Evolutionary conservation across 495 filamentous ascomycete species (phyloP), one percentile per base, ranked within the genome.

Genomic region (Parathielavia appendiculata): DNA sequence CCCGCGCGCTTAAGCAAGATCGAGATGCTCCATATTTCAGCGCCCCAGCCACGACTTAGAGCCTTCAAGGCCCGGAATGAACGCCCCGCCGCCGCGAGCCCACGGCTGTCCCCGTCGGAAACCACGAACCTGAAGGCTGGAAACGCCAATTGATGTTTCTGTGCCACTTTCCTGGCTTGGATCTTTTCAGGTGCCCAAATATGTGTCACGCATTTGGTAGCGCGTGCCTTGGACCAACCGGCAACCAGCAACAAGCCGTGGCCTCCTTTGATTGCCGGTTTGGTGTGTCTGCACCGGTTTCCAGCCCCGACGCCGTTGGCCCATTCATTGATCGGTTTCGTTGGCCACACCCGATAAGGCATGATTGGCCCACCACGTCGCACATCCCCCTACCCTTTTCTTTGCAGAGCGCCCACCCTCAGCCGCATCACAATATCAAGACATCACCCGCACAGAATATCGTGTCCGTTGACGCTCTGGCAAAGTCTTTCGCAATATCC

Each of bases 271-370:
- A 53, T 39, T 44, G 52, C 48, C 59, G 52, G 60, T 61, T 67
- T 51, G 44, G 58, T 41, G 63, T 64, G 54, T 22, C 59, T 58
- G 57, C 51, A 38, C 46, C 66, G 56, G 61, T 59, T 59, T 59
- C 58, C 35, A 43, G 32, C 38, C 43, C 40, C 56, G 14, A 45
- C 54, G 55, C 41, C 46, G 61, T 64, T 64, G 66, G 61, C 59
- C 60, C 35, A 35, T 47, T 62, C 36, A 12, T 59, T 66, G 39
- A 69, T 69, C 66, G 66, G 66, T 69, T 69, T 64, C 51, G 57
- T 19, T 55, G 58, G 34, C 19, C 47, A 34, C 36, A 41, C 14
- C 50, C 55, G 43, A 32, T 19, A 12, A 23, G 7, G 51, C 41
- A 46, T 59, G 60, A 66, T 69, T 68, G 63, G 66, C 53, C 59